Conservation (phyloP, 305 asterid genomes). For the Solanum hybrid region DNA sequence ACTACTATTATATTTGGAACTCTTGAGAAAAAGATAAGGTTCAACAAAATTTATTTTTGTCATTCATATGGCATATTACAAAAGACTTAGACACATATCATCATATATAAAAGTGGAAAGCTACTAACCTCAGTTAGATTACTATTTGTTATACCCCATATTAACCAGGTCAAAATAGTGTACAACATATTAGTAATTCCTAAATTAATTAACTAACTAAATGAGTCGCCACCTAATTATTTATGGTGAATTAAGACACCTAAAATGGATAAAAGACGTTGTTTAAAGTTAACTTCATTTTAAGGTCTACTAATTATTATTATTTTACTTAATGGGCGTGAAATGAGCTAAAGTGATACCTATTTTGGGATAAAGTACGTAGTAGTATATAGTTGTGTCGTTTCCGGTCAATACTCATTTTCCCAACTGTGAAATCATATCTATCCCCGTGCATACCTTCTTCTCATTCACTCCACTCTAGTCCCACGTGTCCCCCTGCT, state of each 20-base stretch:
- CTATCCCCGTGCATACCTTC: constrained; percentile 39
- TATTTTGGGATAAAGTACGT: not conserved
- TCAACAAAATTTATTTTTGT: not conserved
- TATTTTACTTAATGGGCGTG: not conserved
- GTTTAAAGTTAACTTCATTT: not conserved
- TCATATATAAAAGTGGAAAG: not conserved
- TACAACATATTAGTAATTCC: not conserved
- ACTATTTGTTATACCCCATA: not conserved
- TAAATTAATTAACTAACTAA: too few relatives aligned
- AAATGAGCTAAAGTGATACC: not conserved
- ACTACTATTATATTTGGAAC: not conserved
- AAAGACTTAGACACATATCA: not conserved
- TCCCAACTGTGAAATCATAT: constrained; percentile 15
- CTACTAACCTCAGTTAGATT: not conserved
- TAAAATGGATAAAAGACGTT: not conserved
- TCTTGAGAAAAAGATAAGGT: not conserved
- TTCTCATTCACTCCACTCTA: constrained; percentile 44
- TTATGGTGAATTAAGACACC: not conserved
- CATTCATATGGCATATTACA: not conserved
- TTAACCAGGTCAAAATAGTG: not conserved
- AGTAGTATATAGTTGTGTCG: not conserved
- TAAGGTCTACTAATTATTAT: too few relatives aligned
- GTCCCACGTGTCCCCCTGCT: constrained; percentile 27
- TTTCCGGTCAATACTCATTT: constrained; percentile 24
- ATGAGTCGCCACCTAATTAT: not conserved